These are phyloP conservation scores for Samsoniella hepiali DNA, from an alignment of 2,329 filamentous ascomycete species.

Conservation along the genomic window DNA sequence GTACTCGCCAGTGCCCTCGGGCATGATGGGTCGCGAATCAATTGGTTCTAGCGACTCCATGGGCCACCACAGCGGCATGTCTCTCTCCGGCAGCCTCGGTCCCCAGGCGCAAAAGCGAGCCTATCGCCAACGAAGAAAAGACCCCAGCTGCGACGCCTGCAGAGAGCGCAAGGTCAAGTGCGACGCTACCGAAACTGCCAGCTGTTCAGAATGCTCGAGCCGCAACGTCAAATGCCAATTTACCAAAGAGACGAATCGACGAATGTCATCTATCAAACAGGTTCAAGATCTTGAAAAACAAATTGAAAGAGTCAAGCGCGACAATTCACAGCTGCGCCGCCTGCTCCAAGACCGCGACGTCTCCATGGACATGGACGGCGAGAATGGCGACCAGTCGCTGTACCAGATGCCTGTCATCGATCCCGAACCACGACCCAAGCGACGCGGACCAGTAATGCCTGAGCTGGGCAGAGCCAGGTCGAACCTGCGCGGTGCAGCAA, in stretches of 20 bases:
- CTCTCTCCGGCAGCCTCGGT: slow-evolving; percentile 11
- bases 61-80: slow-evolving; percentile 50
- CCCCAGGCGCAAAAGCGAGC: slow-evolving; percentile 79
- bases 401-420: slow-evolving; percentile 63
- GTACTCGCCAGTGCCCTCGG: slow-evolving; percentile 49
- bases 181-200: slow-evolving; percentile 92
- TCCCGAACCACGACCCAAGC: slow-evolving; percentile 61
- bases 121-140: slow-evolving; percentile 91
- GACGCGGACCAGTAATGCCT: slow-evolving; percentile 57
- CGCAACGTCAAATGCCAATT: slow-evolving; percentile 97
- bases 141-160: slow-evolving; percentile 96
- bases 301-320: slow-evolving; percentile 72
- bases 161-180: slow-evolving; percentile 84
- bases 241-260: slow-evolving; percentile 95
- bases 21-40: slow-evolving; percentile 55
- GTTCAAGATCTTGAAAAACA: slow-evolving; percentile 96
- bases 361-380: slow-evolving; percentile 48
- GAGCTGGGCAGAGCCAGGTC: slow-evolving; percentile 69
- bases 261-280: slow-evolving; percentile 99
- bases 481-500: slow-evolving; percentile 70
- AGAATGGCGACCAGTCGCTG: slow-evolving; percentile 46
- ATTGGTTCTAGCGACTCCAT: slow-evolving; percentile 56
- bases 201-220: slow-evolving; percentile 96
- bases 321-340: slow-evolving; percentile 71
- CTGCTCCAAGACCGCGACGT: slow-evolving; percentile 54